Evolutionary conservation across 495 filamentous ascomycete genomes (phyloP).

Genomic region (Penicillium desertorum): DNA sequence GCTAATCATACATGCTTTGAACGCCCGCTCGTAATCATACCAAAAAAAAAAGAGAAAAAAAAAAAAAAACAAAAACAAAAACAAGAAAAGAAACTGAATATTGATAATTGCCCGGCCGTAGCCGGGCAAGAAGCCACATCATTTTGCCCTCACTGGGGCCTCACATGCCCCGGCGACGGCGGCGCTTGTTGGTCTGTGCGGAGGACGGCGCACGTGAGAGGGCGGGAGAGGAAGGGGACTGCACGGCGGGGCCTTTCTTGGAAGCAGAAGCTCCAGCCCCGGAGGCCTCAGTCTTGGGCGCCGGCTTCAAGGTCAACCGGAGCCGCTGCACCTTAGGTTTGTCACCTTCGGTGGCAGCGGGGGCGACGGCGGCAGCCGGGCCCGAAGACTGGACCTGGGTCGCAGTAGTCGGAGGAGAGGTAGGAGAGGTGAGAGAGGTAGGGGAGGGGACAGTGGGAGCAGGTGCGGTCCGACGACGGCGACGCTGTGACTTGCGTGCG

Average conservation of each 20-base stretch:
- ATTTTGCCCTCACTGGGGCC: not conserved
- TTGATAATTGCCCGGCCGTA: not conserved
- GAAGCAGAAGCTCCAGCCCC: not conserved
- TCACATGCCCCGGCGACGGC: conserved; percentile 2
- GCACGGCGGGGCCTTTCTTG: conserved; percentile 1
- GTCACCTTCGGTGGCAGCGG: not conserved
- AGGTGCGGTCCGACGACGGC: conserved; percentile 11
- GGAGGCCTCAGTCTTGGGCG: conserved; percentile 3
- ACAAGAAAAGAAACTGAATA: no score
- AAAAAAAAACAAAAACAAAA: not conserved
- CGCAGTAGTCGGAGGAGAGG: conserved; percentile 10
- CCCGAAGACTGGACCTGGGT: conserved; percentile 3
- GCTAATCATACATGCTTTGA: conserved; percentile 11
- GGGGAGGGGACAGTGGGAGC: not conserved
- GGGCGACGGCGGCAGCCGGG: not conserved
- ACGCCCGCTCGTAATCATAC: conserved; percentile 9
- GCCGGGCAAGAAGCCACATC: not conserved
- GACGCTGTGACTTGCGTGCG: conserved; percentile 16
- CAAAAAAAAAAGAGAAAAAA: not conserved
- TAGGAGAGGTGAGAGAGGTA: conserved; percentile 1
- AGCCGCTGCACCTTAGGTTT: conserved; percentile 20
- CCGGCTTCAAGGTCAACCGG: conserved; percentile 20
- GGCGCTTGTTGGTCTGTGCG: conserved; percentile 1
- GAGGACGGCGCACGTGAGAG: conserved; percentile 9
- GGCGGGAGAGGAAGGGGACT: conserved; percentile 1